Percentiles rank a stretch among this genome's conserved stretches.
Evolutionary conservation across 1,284 basidiomycete genomes (phyloP).

Genomic region (Baeospora myosura): DNA sequence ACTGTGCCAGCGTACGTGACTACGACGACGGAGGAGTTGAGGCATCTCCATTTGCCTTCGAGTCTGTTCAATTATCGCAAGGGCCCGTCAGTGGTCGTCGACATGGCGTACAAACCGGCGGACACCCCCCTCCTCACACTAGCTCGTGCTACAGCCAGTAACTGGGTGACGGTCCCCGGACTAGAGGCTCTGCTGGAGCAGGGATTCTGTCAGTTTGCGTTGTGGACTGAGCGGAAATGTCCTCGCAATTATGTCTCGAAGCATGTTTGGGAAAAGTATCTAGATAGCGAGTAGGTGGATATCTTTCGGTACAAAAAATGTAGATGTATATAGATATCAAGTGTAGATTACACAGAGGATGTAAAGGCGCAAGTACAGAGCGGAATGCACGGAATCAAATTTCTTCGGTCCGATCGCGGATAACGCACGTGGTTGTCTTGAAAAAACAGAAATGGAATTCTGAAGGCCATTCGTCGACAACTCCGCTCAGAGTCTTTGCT

Average conservation of each 20-base stretch:
- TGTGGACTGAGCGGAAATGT: conserved; percentile 69
- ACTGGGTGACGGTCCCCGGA: conserved; percentile 75
- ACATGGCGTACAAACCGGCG: conserved; percentile 89
- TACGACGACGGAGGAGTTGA: conserved; percentile 28
- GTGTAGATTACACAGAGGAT: not conserved
- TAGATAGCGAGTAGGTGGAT: too few species aligned
- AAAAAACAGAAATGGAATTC: too few species aligned
- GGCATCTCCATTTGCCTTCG: conserved; percentile 49
- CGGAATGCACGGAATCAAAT: too few species aligned
- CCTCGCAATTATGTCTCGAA: conserved; percentile 41
- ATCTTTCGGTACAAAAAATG: too few species aligned
- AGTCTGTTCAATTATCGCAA: conserved; percentile 43
- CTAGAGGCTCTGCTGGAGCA: conserved; percentile 84
- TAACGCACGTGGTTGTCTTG: too few species aligned
- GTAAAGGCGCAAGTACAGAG: too few species aligned
- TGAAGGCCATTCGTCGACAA: too few species aligned
- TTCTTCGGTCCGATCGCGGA: too few species aligned
- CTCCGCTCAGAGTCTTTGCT: too few species aligned
- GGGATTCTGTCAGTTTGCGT: conserved; percentile 76
- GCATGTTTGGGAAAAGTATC: conserved; percentile 44
- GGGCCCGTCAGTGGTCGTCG: conserved; percentile 63
- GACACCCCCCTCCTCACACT: conserved; percentile 61
- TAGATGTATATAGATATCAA: conserved; percentile 1
- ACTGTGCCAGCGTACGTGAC: conserved; percentile 80
- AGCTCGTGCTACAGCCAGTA: conserved; percentile 31